Evolutionary conservation across 305 asterid genomes (phyloP), one percentile per base, ranked within the genome.

Genomic region (Coffea humblotiana): DNA sequence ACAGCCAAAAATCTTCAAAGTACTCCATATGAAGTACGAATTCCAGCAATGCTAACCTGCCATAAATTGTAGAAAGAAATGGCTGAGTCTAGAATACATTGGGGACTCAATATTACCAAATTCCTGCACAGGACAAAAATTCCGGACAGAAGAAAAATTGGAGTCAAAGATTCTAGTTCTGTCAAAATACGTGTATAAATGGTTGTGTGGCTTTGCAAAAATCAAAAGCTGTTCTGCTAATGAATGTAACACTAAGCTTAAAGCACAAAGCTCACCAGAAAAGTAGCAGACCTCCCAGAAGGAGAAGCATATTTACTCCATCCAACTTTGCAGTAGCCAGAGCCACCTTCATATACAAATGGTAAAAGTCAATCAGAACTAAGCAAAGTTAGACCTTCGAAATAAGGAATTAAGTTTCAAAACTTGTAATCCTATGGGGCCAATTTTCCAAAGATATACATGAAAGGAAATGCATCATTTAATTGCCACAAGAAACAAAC

Each of bases 101-200:
- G 98, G 99, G 79, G 99, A 92, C 82, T 94, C 98, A 71, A 96
- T 89, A 82, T 91, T 96, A 78, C 99, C 99, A 84, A 96, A 96
- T 82, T 96, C 99, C 99, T 96, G 91, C 84, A 86, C 71, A 79
- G 16, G 49, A 77, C 76, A 68, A 58, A 75, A 77, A 1, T 29
- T 29, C 71, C 79, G 19, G 49, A 77, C 76, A 68, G 64, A 75
- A 77, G 67, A 71, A 40, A 49, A 40, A 81, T 78, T 63, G 10
- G 45, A n/a, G 80, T 61, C 71, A 71, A 52, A 75, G 72, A 74
- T 65, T 72, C 47, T 80, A 78, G 5, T 76, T 27, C 48, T 29
- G 2, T 80, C 60, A 8, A 4, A 5, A 64, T 25, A 65, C 19
- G 23, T 58, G 45, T 58, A 75, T 40, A 21, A 72, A 74, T 65